Evolutionary conservation across 768 basidiomycete genomes (phyloP), one percentile per base, ranked within the genome.

Genomic region (Hericium rajendrae): DNA sequence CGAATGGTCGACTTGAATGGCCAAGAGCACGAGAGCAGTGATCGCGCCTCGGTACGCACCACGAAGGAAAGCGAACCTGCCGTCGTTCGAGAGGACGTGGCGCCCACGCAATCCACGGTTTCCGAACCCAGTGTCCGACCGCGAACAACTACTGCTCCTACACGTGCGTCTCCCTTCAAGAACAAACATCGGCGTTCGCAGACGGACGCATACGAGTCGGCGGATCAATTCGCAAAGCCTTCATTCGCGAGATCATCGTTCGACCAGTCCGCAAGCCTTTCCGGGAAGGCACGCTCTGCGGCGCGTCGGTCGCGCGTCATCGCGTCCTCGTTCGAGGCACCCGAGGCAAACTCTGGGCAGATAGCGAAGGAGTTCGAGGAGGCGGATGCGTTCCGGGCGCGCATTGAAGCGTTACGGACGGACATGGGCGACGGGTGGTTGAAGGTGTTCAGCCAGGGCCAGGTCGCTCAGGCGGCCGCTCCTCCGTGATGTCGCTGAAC

Each of bases 381-480:
- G 60, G 86, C 79, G 24, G 91, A 91, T 57, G 78, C 83, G 48
- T 91, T 88, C 68, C 78, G 92, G 50, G 79, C 81, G 56, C 78
- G 78, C 64, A 86, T 94, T 53, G 92, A 94, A 74, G 85, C 85
- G 16, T 65, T 94, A 68, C 84, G 89, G 69, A 78, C 82, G 58
- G 92, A 94, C 65, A 91, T 94, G 78, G 92, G 92, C 2, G 92
- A 94, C 22, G 83, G 84, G 10, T 94, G 90, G 91, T 65, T 94
- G 65, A 88, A 86, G 69, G 89, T 93, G 38, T 84, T 88, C 64
- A 88, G 82, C 58, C 85, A 88, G 73, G 83, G 82, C 38, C 77
- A 77, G 39, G 40, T 54, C 3, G 46, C 48, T n/a, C 20, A 26
- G 46, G 53, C 56, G 24, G 48, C 37, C 37, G 38, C 52, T 6